Percentiles rank a stretch among this genome's conserved stretches.
These are phyloP conservation scores for Multifurca ochricompacta DNA, from an alignment of 768 basidiomycete genomes.

Conservation along the genomic window DNA sequence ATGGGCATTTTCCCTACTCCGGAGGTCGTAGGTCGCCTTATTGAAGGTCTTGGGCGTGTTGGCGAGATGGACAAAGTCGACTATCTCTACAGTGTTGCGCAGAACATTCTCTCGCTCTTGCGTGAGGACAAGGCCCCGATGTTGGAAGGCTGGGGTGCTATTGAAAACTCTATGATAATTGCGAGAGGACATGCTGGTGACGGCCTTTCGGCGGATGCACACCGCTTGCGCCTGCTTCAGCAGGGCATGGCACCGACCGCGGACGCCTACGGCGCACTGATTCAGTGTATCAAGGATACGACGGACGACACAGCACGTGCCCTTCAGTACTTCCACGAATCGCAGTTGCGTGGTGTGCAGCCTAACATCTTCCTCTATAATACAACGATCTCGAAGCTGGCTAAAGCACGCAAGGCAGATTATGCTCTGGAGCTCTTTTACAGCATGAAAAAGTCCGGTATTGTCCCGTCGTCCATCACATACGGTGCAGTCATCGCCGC, in stretches of 20 bases:
- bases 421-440: conserved; percentile 81
- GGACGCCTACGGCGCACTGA: conserved; percentile 88
- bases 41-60: conserved; percentile 59
- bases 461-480: conserved; percentile 77
- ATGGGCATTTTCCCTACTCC: conserved; percentile 44
- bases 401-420: conserved; percentile 91
- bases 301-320: conserved; percentile 93
- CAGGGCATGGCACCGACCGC: conserved; percentile 73
- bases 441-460: conserved; percentile 62
- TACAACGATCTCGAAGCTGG: conserved; percentile 93
- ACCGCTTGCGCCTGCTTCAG: conserved; percentile 70
- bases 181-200: conserved; percentile 77
- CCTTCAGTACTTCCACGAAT: conserved; percentile 75
- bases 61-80: conserved; percentile 53
- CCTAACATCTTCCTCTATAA: conserved; percentile 92
- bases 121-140: conserved; percentile 41
- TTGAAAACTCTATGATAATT: conserved; percentile 89
- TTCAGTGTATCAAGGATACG: conserved; percentile 82
- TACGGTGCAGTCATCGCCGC: conserved; percentile 93
- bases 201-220: conserved; percentile 70
- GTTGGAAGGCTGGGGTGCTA: conserved; percentile 54
- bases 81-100: conserved; percentile 60
- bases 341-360: conserved; percentile 53
- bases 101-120: conserved; percentile 45
- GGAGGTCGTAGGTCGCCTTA: conserved; percentile 48